These are phyloP conservation scores for Phytophthora pistaciae DNA, from an alignment of 352 stramenopile genomes.

Conservation along the genomic window DNA sequence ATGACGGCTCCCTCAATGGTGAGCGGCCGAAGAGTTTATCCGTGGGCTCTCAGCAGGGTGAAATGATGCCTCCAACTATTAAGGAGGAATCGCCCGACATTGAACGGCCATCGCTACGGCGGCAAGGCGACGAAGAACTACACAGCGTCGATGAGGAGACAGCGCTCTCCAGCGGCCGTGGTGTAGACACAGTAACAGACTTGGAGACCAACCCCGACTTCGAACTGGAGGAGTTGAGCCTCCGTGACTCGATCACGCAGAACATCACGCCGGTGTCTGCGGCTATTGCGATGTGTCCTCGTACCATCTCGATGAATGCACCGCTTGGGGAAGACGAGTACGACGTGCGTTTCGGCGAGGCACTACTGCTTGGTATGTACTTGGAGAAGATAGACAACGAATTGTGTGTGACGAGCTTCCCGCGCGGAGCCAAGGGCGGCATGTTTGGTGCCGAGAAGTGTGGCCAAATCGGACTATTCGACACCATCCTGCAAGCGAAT, in stretches of 20 bases:
- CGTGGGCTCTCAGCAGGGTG: slow-evolving; percentile 58
- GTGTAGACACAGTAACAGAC: slow-evolving; percentile 41
- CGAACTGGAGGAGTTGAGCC: slow-evolving; percentile 60
- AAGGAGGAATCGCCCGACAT: slow-evolving; percentile 60
- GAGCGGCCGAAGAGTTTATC: slow-evolving; percentile 69
- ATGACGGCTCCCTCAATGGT: slow-evolving; percentile 34
- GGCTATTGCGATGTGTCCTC: slow-evolving; percentile 83
- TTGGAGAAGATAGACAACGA: slow-evolving; percentile 81
- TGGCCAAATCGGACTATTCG: slow-evolving; percentile 76
- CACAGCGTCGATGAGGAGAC: slow-evolving; percentile 48
- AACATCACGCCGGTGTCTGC: slow-evolving; percentile 83
- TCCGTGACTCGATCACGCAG: slow-evolving; percentile 61
- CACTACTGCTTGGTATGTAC: slow-evolving; percentile 82
- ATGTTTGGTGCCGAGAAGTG: slow-evolving; percentile 84
- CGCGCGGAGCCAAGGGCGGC: slow-evolving; percentile 65
- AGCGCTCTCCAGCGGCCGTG: slow-evolving; percentile 20
- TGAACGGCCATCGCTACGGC: slow-evolving; percentile 44
- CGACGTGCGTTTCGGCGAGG: slow-evolving; percentile 80
- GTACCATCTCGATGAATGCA: slow-evolving; percentile 79
- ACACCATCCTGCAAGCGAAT: slow-evolving; percentile 80
- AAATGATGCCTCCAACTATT: slow-evolving; percentile 62
- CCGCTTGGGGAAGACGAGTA: slow-evolving; percentile 65
- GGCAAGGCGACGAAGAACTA: slow-evolving; percentile 39
- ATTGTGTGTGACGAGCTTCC: slow-evolving; percentile 84
- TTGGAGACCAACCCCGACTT: slow-evolving; percentile 62